Conservation (phyloP, 805 yeast species). For the Schizosaccharomyces pombe region DNA sequence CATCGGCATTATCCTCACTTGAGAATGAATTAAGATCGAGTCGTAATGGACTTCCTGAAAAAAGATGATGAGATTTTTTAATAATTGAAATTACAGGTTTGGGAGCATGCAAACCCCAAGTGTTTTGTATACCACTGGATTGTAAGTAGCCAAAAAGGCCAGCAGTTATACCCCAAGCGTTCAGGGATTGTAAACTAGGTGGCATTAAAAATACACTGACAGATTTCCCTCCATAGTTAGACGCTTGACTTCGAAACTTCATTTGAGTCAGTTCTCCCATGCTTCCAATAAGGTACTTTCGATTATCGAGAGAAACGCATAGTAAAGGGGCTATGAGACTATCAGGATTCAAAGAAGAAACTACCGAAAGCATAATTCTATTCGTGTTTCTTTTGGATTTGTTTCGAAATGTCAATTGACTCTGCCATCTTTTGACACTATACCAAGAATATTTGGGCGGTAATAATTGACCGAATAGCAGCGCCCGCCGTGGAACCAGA, state of each 20-base stretch:
- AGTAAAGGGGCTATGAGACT: not conserved
- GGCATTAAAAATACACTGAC: not conserved
- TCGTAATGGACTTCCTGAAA: not conserved
- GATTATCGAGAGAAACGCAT: not conserved
- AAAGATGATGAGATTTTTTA: not conserved
- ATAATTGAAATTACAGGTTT: not conserved
- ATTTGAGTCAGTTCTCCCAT: not conserved
- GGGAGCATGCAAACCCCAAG: not conserved
- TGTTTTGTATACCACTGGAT: not conserved
- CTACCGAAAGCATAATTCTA: slow-evolving; percentile 27
- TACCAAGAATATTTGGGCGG: no score
- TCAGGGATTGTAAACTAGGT: not conserved
- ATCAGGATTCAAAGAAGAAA: slow-evolving; percentile 54
- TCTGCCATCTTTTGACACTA: no score
- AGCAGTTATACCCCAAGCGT: not conserved
- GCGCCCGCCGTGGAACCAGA: no score
- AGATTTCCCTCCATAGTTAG: not conserved
- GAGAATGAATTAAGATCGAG: not conserved
- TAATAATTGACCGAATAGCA: no score
- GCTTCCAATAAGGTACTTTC: not conserved
- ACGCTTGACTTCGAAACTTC: not conserved
- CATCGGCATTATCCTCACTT: not conserved
- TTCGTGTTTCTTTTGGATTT: not conserved
- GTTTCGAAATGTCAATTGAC: not conserved
- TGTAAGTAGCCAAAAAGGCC: not conserved